Conservation (phyloP, 495 filamentous ascomycete genomes). For the Amniculicola lignicola region DNA sequence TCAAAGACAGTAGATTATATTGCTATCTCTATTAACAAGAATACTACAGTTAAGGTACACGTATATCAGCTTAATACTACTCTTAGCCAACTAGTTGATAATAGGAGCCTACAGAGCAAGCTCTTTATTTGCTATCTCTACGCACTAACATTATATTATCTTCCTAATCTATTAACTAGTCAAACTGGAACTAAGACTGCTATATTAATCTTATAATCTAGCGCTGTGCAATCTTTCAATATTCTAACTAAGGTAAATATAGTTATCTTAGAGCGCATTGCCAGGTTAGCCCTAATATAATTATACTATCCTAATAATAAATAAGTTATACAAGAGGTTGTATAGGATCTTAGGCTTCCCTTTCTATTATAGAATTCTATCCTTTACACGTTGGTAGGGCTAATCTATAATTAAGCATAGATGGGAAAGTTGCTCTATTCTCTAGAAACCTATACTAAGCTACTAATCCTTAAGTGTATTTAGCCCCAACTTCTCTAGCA, state of each 20-base stretch:
- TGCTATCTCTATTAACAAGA: slow-evolving; percentile 19
- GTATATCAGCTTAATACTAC: slow-evolving; percentile 11
- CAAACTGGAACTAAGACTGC: slow-evolving; percentile 18
- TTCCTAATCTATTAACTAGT: slow-evolving; percentile 14
- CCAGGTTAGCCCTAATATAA: slow-evolving; percentile 51
- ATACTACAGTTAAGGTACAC: slow-evolving; percentile 4
- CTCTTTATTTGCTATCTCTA: slow-evolving; percentile 24
- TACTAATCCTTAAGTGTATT: background rate
- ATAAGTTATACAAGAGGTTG: slow-evolving; percentile 16
- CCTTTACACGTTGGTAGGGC: background rate
- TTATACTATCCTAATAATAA: slow-evolving; percentile 53
- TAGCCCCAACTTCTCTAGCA: slow-evolving; percentile 4
- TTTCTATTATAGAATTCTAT: slow-evolving; percentile 5
- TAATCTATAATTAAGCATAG: background rate
- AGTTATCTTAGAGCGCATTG: slow-evolving; percentile 43
- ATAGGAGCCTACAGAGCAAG: slow-evolving; percentile 20
- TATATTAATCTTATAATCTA: slow-evolving; percentile 5
- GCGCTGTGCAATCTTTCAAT: slow-evolving; percentile 14
- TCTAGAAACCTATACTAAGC: background rate
- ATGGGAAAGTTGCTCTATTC: background rate
- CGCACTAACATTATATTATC: slow-evolving; percentile 9
- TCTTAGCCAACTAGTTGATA: slow-evolving; percentile 12
- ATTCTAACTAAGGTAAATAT: slow-evolving; percentile 2
- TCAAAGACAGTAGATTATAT: slow-evolving; percentile 47
- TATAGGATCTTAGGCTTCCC: slow-evolving; percentile 5